Base-by-base conservation (phyloP, 768 basidiomycete species). In the Trametes coccinea region DNA sequence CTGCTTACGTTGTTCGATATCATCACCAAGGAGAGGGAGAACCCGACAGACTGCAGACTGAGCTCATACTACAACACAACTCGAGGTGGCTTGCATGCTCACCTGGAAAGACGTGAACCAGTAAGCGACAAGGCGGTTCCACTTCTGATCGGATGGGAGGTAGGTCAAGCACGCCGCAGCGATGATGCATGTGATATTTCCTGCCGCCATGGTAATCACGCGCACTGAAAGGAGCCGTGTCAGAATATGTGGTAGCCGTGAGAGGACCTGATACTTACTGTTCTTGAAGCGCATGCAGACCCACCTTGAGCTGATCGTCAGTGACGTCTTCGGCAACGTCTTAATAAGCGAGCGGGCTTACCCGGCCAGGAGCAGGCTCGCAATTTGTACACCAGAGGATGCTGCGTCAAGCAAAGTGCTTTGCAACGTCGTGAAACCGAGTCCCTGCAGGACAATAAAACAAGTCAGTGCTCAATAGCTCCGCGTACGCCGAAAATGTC, bases 101-200 rank as follows among this genome's bases (percentile, higher is more conserved):
- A 64, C 66, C 43, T 64, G 67, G 61, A 71, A 70, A 0, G 60
- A 49, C 0, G 71, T 73, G 62, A 74, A 72, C 73, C 73, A 74
- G 51, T 71, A 72, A 27, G 72, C 71, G 45, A 75, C 69, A 5
- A 75, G 64, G 10, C 74, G 66, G 48, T 62, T 68, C 73, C 73
- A 73, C 51, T 67, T 69, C 31, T 69, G 62, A 11, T 65, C 66
- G 9, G 64, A 46, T 1, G 74, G 74, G 14, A 70, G 64, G 56
- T 73, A 75, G 4, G 72, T 69, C 53, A 75, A 54, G 39, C 63
- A 67, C 14, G 68, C 70, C 11, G 72, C 70, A 3, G 72, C 70
- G 40, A 71, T 70, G 58, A 77, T 72, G 63, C 75, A 76, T 13
- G 71, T 69, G 37, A 71, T 68, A 62, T 70, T 71, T n/a, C 70